These are phyloP conservation scores for Serpula lacrymans DNA, from an alignment of 768 basidiomycete species.

Conservation along the genomic window DNA sequence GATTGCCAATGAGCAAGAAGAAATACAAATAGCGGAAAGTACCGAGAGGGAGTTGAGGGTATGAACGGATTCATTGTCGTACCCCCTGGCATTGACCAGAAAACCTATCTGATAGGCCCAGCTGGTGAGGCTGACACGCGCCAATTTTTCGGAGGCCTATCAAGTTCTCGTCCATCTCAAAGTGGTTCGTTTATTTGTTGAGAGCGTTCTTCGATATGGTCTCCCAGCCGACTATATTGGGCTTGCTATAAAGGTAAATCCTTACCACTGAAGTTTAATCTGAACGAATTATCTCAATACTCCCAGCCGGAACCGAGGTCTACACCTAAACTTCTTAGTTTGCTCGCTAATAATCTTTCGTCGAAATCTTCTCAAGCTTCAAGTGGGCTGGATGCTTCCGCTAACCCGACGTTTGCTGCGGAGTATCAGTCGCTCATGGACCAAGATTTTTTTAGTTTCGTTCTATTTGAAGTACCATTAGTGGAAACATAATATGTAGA, in stretches of 20 bases:
- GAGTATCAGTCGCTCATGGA: constrained; percentile 94
- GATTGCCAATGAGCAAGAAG: constrained; percentile 75
- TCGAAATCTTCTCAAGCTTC: constrained; percentile 60
- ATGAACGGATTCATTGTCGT: constrained; percentile 17
- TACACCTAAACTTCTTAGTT: constrained; percentile 71
- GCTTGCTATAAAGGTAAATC: constrained; percentile 69
- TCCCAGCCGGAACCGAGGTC: constrained; percentile 81
- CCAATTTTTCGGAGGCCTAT: constrained; percentile 96
- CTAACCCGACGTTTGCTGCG: constrained; percentile 71
- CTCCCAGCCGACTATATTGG: constrained; percentile 89
- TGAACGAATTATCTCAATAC: not conserved
- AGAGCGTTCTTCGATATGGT: constrained; percentile 94
- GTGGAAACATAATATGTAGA: too few relatives aligned
- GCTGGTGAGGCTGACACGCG: constrained; percentile 82
- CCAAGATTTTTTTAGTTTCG: constrained; percentile 94
- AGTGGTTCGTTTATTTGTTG: constrained; percentile 85
- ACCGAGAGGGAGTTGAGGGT: constrained; percentile 99
- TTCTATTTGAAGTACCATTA: constrained; percentile 90
- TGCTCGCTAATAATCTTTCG: constrained; percentile 71
- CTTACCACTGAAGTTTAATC: constrained; percentile 1
- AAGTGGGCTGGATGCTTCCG: constrained; percentile 34
- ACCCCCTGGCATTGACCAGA: not conserved
- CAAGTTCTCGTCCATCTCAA: constrained; percentile 94
- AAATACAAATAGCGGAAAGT: constrained; percentile 70
- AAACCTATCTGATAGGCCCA: constrained; percentile 62